phyloP scores from a whole-genome alignment of 345 rosid species.

The Acer yangbiense region DNA sequence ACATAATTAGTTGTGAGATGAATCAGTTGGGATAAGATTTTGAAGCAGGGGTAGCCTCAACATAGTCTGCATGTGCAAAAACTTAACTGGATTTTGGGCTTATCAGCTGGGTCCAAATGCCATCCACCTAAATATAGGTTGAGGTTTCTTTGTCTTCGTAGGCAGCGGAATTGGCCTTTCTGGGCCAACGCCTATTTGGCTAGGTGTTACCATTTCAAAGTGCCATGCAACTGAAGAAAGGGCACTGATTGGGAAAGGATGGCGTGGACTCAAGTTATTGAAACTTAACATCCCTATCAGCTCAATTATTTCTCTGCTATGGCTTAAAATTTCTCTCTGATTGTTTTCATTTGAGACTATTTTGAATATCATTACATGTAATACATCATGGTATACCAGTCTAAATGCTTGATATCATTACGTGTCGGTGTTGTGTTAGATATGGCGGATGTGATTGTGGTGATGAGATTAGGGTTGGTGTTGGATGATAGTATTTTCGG shows the following conservation, averaged over 20 bases:
- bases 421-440: too few relatives aligned
- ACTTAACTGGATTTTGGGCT: not conserved
- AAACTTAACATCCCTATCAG: not conserved
- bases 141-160: not conserved
- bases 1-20: not conserved
- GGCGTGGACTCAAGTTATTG: not conserved
- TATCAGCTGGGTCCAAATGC: not conserved
- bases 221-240: slow-evolving; percentile 1
- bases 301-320: not conserved
- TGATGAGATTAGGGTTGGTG: too few relatives aligned
- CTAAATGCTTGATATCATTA: not conserved
- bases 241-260: not conserved
- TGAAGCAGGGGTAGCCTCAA: not conserved
- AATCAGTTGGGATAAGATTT: not conserved
- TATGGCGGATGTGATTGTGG: too few relatives aligned
- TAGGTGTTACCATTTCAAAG: not conserved
- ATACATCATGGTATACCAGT: not conserved
- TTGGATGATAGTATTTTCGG: too few relatives aligned
- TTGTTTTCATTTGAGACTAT: not conserved
- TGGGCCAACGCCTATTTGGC: not conserved
- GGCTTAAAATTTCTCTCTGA: not conserved
- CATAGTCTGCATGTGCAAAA: not conserved
- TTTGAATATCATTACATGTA: not conserved
- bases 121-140: slow-evolving; percentile 4
- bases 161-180: not conserved